phyloP scores from a whole-genome alignment of 1,139 yeast species.

The Lodderomyces oxycetoniae region DNA sequence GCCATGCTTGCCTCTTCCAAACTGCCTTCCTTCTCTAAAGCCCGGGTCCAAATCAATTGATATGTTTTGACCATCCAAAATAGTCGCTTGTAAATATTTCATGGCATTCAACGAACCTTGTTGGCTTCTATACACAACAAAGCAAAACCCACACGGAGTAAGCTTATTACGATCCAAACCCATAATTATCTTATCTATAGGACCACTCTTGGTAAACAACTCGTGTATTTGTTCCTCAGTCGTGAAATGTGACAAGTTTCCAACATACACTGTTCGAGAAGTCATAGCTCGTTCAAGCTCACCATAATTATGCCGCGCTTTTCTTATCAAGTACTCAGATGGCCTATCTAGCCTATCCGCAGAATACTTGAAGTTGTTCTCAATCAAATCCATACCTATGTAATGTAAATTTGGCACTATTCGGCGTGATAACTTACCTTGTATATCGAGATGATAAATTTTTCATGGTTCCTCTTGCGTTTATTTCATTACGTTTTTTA shows the following conservation, averaged over 20 bases:
- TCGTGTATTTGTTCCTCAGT: slow-evolving; percentile 93
- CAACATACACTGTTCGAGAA: slow-evolving; percentile 80
- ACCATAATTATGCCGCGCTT: slow-evolving; percentile 57
- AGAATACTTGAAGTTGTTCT: slow-evolving; percentile 49
- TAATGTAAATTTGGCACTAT: neutral
- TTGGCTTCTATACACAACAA: slow-evolving; percentile 67
- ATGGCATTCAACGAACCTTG: slow-evolving; percentile 75
- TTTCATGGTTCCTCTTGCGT: too few relatives aligned
- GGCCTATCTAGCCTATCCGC: slow-evolving; percentile 72
- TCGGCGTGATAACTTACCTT: neutral
- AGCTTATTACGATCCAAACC: slow-evolving; percentile 84
- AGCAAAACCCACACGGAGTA: slow-evolving; percentile 96
- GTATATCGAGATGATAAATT: neutral
- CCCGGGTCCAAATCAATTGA: slow-evolving; percentile 94
- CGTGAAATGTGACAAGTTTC: slow-evolving; percentile 77
- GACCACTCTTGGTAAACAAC: slow-evolving; percentile 74
- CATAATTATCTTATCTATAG: slow-evolving; percentile 77
- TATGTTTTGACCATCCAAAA: slow-evolving; percentile 72
- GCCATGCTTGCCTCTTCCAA: slow-evolving; percentile 86
- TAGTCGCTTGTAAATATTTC: slow-evolving; percentile 74
- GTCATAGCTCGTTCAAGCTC: slow-evolving; percentile 60
- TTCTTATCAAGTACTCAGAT: slow-evolving; percentile 66
- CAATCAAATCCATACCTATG: slow-evolving; percentile 46
- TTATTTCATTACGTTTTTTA: neutral
- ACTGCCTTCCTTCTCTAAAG: slow-evolving; percentile 88